Base-by-base conservation (phyloP, 1,139 yeast species). In the Geotrichum reessii region DNA sequence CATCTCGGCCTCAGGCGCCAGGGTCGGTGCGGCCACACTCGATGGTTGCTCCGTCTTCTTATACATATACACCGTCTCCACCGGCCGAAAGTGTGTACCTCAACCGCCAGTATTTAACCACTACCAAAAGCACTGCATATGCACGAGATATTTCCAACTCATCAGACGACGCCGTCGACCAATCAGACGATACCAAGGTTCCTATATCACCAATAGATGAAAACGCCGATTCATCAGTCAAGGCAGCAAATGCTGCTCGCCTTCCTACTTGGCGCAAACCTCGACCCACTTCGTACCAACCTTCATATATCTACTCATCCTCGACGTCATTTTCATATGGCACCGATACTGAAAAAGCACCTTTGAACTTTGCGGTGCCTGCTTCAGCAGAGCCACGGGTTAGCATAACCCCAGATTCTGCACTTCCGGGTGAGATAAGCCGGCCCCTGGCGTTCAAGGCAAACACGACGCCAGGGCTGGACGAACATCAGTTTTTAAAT, bases 281-380 rank as follows among this genome's bases (percentile, higher is more conserved):
- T 12, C 67, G 76, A 9, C 76, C 76, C 7, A 71, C 74, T 19
- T 72, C 75, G 1, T 73, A 67, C 66, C 76, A 73, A 65, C 73
- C 72, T 21, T 28, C 33, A 28, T 28, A 11, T 33, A 33, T 33
- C 11, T 33, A 17, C 11, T 33, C 17, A 58, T 66, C 5, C 63
- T 63, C 21, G 62, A 28, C 7, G 33, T 11, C 33, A 28, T 28
- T 28, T 28, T 28, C 33, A 28, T 28, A 56, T 52, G 60, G 61
- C 9, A 61, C 50, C 46, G 33, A 49, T 25, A 62, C 62, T 11
- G 27, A 25, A 6, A 37, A 42, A 2, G 53, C 53, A 50, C 57
- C 57, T 2, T 37, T 53, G 42, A 53, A 64, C 14, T 58, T 65
- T 53, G 67, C 66, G 49, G 58, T 67, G 53, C 70, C 72, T 21